Evolutionary conservation across 2,329 filamentous ascomycete genomes (phyloP), one percentile per base, ranked within the genome.

Genomic region (Aureobasidium sp.): DNA sequence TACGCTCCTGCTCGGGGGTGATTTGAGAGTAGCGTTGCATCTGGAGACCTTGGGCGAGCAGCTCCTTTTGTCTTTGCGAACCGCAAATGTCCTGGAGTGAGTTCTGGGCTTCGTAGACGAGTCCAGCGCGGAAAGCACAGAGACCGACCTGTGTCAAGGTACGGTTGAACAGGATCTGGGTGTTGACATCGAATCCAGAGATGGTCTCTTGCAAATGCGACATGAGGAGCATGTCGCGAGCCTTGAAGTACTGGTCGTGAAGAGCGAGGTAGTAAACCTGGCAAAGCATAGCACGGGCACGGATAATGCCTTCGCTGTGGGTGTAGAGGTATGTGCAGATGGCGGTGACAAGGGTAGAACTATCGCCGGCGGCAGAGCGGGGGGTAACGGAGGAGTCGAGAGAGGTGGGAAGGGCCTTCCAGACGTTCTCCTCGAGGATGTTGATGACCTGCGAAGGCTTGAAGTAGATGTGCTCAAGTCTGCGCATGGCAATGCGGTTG

Each of bases 211-310:
- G 93, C 73, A 99, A 81, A 80, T 99, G 94, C 19, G 94, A 99
- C 91, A 99, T 99, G 76, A 99, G 85, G 88, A 97, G 96, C 89
- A 99, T 93, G 76, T 99, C 95, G 68, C 94, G 90, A 71, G 94
- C 89, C 78, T 89, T 91, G 84, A 96, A 97, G 83, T 97, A 99
- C 70, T 96, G 88, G 77, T 97, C 92, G 77, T 99, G 94, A 59
- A 99, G 84, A 56, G 94, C 94, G 69, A 97, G 83, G 86, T 96
- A 96, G 81, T 99, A 99, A 66, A 99, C 94, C 78, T 97, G 91
- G 82, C 91, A 97, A 65, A 99, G 83, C 92, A 99, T 97, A 49
- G 94, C 93, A 64, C 94, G 88, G 64, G 93, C 95, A 67, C 93
- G 88, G 71, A 97, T 92, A 70, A 99, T 97, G 68, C 93, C 92